phyloP scores from a whole-genome alignment of 1,284 basidiomycete genomes.

The Papiliotrema terrestris region DNA sequence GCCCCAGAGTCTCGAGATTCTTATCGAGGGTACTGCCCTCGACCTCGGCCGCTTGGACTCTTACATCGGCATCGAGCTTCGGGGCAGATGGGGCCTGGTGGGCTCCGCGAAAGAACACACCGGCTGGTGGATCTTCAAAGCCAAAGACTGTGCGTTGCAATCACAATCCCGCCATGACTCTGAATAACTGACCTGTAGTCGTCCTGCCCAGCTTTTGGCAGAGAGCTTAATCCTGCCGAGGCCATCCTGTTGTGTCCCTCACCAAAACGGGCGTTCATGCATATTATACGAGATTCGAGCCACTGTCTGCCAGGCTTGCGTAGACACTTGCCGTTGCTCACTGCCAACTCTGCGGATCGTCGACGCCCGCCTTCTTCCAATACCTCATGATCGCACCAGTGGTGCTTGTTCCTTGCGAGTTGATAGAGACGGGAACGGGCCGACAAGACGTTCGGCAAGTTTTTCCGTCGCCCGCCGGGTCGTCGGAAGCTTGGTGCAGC shows the following conservation, averaged over 20 bases:
- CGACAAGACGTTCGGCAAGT: too few species aligned
- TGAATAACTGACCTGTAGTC: slow-evolving; percentile 12
- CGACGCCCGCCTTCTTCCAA: too few species aligned
- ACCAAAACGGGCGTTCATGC: background rate
- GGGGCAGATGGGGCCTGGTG: slow-evolving; percentile 39
- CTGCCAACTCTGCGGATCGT: too few species aligned
- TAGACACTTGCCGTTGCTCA: too few species aligned
- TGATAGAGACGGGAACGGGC: too few species aligned
- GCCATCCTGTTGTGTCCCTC: background rate
- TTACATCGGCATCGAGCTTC: slow-evolving; percentile 32
- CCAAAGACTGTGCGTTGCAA: slow-evolving; percentile 34
- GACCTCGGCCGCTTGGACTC: background rate
- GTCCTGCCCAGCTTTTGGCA: slow-evolving; percentile 13
- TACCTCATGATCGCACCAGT: too few species aligned
- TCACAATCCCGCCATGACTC: background rate
- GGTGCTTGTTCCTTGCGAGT: too few species aligned
- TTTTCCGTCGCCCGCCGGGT: too few species aligned
- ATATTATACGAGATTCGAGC: too few species aligned
- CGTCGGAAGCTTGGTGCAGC: too few species aligned
- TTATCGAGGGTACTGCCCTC: background rate
- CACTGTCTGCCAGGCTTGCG: too few species aligned
- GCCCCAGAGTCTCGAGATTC: background rate
- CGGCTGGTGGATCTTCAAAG: slow-evolving; percentile 37
- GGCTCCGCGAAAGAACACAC: slow-evolving; percentile 8
- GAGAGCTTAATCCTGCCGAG: background rate